Base-by-base conservation (phyloP, 805 yeast species). In the Pichia manshurica region DNA sequence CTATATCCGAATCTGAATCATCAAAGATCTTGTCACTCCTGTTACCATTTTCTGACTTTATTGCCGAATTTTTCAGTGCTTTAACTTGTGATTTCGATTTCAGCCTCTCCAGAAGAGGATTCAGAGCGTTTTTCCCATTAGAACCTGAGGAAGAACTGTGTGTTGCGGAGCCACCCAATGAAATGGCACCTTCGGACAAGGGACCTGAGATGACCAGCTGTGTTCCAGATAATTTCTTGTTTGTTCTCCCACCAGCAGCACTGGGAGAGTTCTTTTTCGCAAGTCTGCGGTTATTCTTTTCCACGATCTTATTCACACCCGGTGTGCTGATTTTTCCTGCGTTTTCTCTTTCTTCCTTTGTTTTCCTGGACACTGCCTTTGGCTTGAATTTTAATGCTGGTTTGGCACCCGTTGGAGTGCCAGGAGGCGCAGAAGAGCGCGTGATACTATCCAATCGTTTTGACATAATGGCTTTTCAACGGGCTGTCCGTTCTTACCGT, bases 301-400 rank as follows among this genome's bases (percentile, higher is more conserved):
- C 50, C 12, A 46, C 38, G 2, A 49, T 38, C 20, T 69, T 50
- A 73, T 67, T 53, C 71, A 75, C 45, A 13, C 64, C 62, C 2
- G 65, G 62, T 2, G 55, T 58, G 4, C 89, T 88, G 0, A 89
- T 90, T 5, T 29, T 41, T 8, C 39, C 23, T 46, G 78, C 77
- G 23, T 85, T 81, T 20, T 81, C 96, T 62, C 96, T 72, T 56
- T 88, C 96, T 56, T 86, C 90, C 56, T 87, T 83, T 10, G 88
- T 69, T 61, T 87, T 80, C 65, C 97, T 73, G 0, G 89, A 89
- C 38, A 90, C 96, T 2, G 74, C 82, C 64, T 90, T 90, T 2
- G 97, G 97, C 64, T 82, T 81, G 67, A 90, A 90, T 64, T 84
- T 83, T 51, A 84, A 67, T 2, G 79, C 71, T 7, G 86, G 77